Evolutionary conservation across 768 basidiomycete genomes (phyloP), one percentile per base, ranked within the genome.

Genomic region (Tricholoma saponaceum): DNA sequence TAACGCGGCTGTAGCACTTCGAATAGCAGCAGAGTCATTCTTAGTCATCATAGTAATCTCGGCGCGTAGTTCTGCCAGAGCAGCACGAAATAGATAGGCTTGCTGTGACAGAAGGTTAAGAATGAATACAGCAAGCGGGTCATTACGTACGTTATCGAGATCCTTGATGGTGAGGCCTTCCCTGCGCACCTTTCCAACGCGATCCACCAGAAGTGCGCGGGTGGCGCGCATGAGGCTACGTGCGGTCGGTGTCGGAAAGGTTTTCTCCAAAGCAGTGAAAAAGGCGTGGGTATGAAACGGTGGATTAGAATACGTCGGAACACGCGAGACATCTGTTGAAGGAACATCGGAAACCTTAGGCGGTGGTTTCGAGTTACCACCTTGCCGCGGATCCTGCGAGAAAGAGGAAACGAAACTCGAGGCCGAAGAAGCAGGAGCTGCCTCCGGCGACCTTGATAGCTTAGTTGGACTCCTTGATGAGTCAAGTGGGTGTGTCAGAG

Each of bases 61-160:
- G 4, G 90, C 89, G 18, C 92, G 82, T 49, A 96, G 76, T 69
- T 98, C 95, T 1, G 91, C 91, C 35, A 98, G 72, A 0, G 96
- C 97, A 18, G 97, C 97, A 47, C 88, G 86, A 72, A 97, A 97
- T 30, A 98, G 77, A 70, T 98, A 98, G 16, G 95, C 95, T 87
- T 95, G 92, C 93, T 97, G 65, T 61, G 37, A 41, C 39, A 44
- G 41, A 22, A 44, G 28, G 58, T 37, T 14, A 33, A 43, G 22
- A 33, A 46, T 13, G 16, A 16, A 22, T 18, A 43, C 32, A 51
- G 23, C 54, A 28, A 59, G 25, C 30, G 14, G 51, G 23, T 2
- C n/a, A 52, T 18, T 20, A 77, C 87, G 54, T 69, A 92, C 91
- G 69, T 91, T 92, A 67, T 92, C 91, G 41, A 92, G 69, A 68